phyloP scores from a whole-genome alignment of 441 rosid species.

The Omphalea diandra region DNA sequence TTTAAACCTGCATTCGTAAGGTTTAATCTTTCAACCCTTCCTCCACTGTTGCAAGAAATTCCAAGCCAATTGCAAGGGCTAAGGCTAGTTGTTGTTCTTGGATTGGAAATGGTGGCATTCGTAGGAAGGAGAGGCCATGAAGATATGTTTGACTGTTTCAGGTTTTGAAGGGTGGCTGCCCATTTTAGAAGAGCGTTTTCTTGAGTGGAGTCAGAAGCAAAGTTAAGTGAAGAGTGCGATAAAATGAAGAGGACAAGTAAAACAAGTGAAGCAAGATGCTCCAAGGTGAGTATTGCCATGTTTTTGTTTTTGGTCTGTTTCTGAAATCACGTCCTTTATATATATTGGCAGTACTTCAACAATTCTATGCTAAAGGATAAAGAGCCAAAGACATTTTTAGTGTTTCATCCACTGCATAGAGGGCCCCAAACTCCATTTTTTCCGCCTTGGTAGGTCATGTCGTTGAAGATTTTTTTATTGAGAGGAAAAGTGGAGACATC shows the following conservation, averaged over 20 bases:
- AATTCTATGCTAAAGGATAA: too few species aligned
- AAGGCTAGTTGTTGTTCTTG: too few species aligned
- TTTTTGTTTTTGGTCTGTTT: not conserved
- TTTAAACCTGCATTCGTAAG: slow-evolving; percentile 26
- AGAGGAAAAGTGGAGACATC: too few species aligned
- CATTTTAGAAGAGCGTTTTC: slow-evolving; percentile 38
- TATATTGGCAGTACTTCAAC: too few species aligned
- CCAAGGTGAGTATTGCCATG: not conserved
- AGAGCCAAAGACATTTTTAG: too few species aligned
- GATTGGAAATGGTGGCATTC: too few species aligned
- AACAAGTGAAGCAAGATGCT: not conserved
- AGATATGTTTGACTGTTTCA: slow-evolving; percentile 13
- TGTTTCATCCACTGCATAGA: too few species aligned
- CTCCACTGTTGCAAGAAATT: slow-evolving; percentile 28
- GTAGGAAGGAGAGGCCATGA: slow-evolving; percentile 25
- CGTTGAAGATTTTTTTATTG: too few species aligned
- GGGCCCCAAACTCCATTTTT: too few species aligned
- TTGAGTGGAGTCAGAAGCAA: slow-evolving; percentile 15
- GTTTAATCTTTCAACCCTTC: slow-evolving; percentile 27
- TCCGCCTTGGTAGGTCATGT: too few species aligned
- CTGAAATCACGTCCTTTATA: too few species aligned
- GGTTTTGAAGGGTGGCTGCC: slow-evolving; percentile 29
- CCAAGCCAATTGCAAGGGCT: slow-evolving; percentile 39
- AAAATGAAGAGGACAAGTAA: not conserved
- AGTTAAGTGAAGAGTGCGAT: not conserved